Percentiles rank a stretch among this genome's conserved stretches.
These are phyloP conservation scores for Colletotrichum sp. DNA, from an alignment of 2,329 filamentous ascomycete species.

Conservation along the genomic window DNA sequence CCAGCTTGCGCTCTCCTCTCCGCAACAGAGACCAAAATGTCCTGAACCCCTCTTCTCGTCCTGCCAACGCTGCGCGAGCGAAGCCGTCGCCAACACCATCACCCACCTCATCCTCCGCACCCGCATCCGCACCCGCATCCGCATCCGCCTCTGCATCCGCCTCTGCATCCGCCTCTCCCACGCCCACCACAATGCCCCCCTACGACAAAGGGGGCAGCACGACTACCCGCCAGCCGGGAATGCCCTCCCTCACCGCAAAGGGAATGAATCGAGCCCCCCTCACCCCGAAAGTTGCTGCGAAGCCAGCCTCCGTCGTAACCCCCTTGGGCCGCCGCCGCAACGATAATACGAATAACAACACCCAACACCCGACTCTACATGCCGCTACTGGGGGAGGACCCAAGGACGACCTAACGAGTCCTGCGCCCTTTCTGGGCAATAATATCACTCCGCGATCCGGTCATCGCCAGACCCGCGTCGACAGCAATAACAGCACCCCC, in stretches of 20 bases:
- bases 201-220: conserved; percentile 53
- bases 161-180: not conserved
- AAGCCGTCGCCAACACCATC: conserved; percentile 16
- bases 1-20: conserved; percentile 18
- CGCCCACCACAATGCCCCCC: conserved; percentile 34
- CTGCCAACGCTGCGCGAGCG: conserved; percentile 14
- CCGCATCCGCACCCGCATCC: not conserved
- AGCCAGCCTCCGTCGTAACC: conserved; percentile 41
- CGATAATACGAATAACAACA: conserved; percentile 21
- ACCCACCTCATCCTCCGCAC: conserved; percentile 1
- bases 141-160: not conserved
- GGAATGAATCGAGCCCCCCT: conserved; percentile 51
- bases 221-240: conserved; percentile 62
- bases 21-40: conserved; percentile 21
- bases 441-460: conserved; percentile 81
- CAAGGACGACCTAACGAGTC: conserved; percentile 56
- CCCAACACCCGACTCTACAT: conserved; percentile 28
- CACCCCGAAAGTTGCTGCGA: conserved; percentile 60
- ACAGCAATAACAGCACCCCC: conserved; percentile 72
- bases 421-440: conserved; percentile 57
- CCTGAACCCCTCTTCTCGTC: conserved; percentile 18
- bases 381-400: conserved; percentile 24
- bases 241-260: conserved; percentile 72
- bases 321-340: conserved; percentile 37
- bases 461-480: conserved; percentile 71